phyloP scores from a whole-genome alignment of 2,329 filamentous ascomycete genomes.

The Sclerotiophoma versabilis region DNA sequence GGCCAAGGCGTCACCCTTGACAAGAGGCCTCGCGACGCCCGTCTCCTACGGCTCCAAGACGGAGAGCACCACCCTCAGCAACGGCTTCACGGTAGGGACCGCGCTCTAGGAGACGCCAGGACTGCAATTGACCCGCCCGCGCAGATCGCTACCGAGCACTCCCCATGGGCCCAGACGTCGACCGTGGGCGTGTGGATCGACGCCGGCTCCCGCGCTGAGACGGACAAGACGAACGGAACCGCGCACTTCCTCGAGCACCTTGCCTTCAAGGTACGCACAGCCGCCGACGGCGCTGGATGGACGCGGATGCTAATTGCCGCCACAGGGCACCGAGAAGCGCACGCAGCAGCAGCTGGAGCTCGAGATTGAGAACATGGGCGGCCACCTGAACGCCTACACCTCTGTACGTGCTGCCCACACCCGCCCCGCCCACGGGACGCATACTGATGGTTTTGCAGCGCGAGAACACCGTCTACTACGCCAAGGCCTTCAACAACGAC shows the following conservation, averaged over 20 bases:
- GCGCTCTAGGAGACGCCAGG: constrained; percentile 18
- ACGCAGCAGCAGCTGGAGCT: constrained; percentile 97
- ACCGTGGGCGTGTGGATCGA: constrained; percentile 99
- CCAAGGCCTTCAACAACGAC: constrained; percentile 98
- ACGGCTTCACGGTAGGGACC: constrained; percentile 86
- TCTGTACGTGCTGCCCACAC: constrained; percentile 69
- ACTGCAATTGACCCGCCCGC: constrained; percentile 44
- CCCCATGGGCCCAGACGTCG: constrained; percentile 96
- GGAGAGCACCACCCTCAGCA: constrained; percentile 94
- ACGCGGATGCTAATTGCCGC: constrained; percentile 33
- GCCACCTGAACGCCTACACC: constrained; percentile 98
- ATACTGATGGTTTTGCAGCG: constrained; percentile 64
- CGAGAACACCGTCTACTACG: constrained; percentile 99
- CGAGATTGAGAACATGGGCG: constrained; percentile 99
- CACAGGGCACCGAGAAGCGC: constrained; percentile 87
- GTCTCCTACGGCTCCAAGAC: constrained; percentile 78
- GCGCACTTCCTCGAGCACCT: constrained; percentile 99
- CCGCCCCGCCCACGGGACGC: constrained; percentile 9
- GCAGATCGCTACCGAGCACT: constrained; percentile 97
- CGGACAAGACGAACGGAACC: constrained; percentile 97
- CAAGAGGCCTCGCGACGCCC: constrained; percentile 89
- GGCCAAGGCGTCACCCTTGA: constrained; percentile 65
- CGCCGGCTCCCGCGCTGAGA: constrained; percentile 97
- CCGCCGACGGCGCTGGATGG: constrained; percentile 1
- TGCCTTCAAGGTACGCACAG: constrained; percentile 86